Evolutionary conservation across 2,329 filamentous ascomycete species (phyloP), one percentile per base, ranked within the genome.

Genomic region (Fusarium compactum): DNA sequence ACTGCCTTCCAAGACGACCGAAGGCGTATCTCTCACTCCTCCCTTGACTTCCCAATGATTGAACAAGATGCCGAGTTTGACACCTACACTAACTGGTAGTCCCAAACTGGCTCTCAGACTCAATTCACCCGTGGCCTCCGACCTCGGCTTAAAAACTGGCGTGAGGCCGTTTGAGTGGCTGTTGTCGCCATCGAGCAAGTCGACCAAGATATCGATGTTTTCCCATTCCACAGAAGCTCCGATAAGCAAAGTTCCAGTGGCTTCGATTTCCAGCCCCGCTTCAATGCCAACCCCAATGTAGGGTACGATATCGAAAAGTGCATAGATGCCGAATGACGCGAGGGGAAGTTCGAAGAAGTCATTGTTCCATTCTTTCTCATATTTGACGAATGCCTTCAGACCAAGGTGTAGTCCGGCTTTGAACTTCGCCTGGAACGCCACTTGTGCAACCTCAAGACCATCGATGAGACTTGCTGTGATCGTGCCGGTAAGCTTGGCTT

Each of bases 181-280:
- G 2, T 58, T 63, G 2, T 4, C 5, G 3, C 12, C 8, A 11
- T 58, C 6, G 1, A 57, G 15, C 10, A 65, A 18, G 20, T 65
- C 52, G 0, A 65, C 46, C 10, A 65, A 22, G 6, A 65, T 25
- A 7, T 65, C 59, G 7, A 65, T 51, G 2, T 65, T 52, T 2
- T 65, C n/a, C 62, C 59, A 65, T 6, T 64, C 52, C 0, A 65
- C 51, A 0, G 59, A 51, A 16, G 62, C 40, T 3, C 62, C 62
- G 6, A 65, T 52, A 3, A 65, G 62, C 1, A 65, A 8, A 0
- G 51, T 65, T 0, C 62, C 59, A 2, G 59, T 65, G 8, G 59
- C 62, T 22, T 47, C 40, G 4, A 65, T 65, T 3, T 8, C 15
- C 3, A 64, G n/a, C 4, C 32, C 27, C 7, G 59, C 52, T 2